Evolutionary conservation across 208 protist species (phyloP).

Genomic region (Trypanosoma melophagium): DNA sequence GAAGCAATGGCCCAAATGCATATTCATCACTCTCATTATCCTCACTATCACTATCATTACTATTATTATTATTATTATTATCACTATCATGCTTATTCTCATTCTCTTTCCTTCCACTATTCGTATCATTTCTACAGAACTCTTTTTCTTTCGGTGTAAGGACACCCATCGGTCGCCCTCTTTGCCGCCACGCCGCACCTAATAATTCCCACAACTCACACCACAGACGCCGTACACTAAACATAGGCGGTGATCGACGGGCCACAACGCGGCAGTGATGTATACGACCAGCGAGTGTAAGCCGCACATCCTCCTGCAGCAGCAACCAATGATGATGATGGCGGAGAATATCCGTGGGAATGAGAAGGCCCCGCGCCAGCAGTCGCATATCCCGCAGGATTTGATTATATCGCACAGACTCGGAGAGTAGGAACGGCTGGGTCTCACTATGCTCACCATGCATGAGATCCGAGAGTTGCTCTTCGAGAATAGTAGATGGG

Average conservation of each 20-base stretch:
- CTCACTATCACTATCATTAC: not conserved
- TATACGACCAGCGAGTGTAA: slow-evolving; percentile 54
- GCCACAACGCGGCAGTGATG: slow-evolving; percentile 46
- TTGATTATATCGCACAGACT: slow-evolving; percentile 42
- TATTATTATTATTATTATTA: slow-evolving; percentile 7
- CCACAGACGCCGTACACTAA: slow-evolving; percentile 46
- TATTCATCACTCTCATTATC: slow-evolving; percentile 46
- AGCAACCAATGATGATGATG: slow-evolving; percentile 63
- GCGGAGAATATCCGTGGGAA: slow-evolving; percentile 56
- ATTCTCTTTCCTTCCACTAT: not conserved
- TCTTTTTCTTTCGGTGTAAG: slow-evolving; percentile 22
- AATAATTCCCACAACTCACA: slow-evolving; percentile 53
- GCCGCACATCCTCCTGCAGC: slow-evolving; percentile 56
- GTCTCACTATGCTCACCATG: not conserved
- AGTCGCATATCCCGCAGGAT: slow-evolving; percentile 52
- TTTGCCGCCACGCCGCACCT: slow-evolving; percentile 72
- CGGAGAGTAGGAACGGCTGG: slow-evolving; percentile 32
- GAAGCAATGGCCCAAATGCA: slow-evolving; percentile 69
- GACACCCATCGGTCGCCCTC: slow-evolving; percentile 54
- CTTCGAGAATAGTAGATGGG: slow-evolving; percentile 21
- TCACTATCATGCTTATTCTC: not conserved
- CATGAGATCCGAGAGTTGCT: slow-evolving; percentile 42
- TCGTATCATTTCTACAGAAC: not conserved
- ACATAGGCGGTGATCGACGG: slow-evolving; percentile 24
- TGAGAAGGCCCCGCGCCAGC: slow-evolving; percentile 42